Evolutionary conservation across 306 rosid genomes (phyloP).

Genomic region (Bauhinia variegata): DNA sequence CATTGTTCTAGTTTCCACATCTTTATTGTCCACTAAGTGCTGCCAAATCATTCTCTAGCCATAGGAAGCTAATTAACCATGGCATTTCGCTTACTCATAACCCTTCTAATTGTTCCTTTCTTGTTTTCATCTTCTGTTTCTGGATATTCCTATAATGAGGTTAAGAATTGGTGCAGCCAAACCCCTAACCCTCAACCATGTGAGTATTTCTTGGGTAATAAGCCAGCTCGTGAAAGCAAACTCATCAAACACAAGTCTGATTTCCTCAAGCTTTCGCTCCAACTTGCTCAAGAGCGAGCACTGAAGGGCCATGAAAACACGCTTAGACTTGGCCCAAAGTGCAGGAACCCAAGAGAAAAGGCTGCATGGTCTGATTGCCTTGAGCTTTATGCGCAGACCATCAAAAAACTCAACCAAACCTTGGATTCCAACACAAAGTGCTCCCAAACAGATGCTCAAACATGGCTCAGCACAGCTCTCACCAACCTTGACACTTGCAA

Average conservation of each 20-base stretch:
- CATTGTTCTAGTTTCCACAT: no score
- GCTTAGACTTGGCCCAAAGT: constrained; percentile 43
- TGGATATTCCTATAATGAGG: constrained; percentile 34
- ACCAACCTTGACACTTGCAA: constrained; percentile 68
- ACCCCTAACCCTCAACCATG: constrained; percentile 70
- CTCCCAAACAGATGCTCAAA: constrained; percentile 54
- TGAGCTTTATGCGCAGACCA: constrained; percentile 57
- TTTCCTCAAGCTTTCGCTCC: constrained; percentile 47
- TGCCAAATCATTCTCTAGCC: not conserved
- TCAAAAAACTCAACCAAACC: constrained; percentile 55
- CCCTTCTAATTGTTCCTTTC: not conserved
- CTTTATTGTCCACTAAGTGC: no score
- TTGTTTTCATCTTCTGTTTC: not conserved
- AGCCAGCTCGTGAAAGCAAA: not conserved
- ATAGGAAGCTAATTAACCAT: not conserved
- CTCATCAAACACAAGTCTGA: constrained; percentile 48
- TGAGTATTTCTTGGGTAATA: constrained; percentile 44
- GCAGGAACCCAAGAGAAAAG: constrained; percentile 39
- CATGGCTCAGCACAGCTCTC: constrained; percentile 74
- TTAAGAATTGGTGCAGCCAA: constrained; percentile 59
- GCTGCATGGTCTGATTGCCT: constrained; percentile 74
- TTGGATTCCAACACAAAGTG: constrained; percentile 35
- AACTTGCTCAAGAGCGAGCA: constrained; percentile 53
- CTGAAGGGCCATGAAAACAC: constrained; percentile 39
- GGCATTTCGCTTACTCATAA: not conserved